Evolutionary conservation across 179 eudicot genomes (phyloP).

Genomic region (Beta lomatogona): DNA sequence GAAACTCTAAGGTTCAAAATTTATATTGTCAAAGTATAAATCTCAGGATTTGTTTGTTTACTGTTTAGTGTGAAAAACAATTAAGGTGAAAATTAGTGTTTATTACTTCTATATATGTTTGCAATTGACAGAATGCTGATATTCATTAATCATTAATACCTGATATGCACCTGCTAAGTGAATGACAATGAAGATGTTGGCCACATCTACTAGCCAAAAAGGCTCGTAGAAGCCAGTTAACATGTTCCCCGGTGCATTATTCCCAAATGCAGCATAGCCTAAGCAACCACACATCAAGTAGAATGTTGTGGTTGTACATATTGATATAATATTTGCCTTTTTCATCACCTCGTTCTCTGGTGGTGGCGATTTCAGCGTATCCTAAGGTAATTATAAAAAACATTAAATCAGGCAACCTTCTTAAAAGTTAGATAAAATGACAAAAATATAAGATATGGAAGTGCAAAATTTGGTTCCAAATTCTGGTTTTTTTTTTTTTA

Average conservation of each 20-base stretch:
- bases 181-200: conserved; percentile 48
- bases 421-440: not conserved
- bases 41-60: too few relatives aligned
- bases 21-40: too few relatives aligned
- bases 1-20: not conserved
- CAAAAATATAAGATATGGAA: too few relatives aligned
- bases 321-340: conserved; percentile 39
- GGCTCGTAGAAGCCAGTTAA: conserved; percentile 54
- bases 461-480: too few relatives aligned
- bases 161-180: conserved; percentile 51
- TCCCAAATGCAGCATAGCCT: conserved; percentile 56
- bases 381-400: conserved; percentile 16
- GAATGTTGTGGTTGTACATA: conserved; percentile 39
- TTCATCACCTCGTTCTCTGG: conserved; percentile 52
- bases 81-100: not conserved
- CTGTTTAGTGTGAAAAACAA: too few relatives aligned
- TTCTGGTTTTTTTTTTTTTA: too few relatives aligned
- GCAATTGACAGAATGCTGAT: not conserved
- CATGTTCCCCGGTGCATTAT: conserved; percentile 50
- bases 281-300: conserved; percentile 56
- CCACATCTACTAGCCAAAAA: conserved; percentile 47
- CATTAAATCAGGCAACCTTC: not conserved
- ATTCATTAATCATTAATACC: conserved; percentile 24
- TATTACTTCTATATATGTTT: too few relatives aligned
- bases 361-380: conserved; percentile 43